Base-by-base conservation (phyloP, 2,329 filamentous ascomycete species). In the Escovopsis sp. region DNA sequence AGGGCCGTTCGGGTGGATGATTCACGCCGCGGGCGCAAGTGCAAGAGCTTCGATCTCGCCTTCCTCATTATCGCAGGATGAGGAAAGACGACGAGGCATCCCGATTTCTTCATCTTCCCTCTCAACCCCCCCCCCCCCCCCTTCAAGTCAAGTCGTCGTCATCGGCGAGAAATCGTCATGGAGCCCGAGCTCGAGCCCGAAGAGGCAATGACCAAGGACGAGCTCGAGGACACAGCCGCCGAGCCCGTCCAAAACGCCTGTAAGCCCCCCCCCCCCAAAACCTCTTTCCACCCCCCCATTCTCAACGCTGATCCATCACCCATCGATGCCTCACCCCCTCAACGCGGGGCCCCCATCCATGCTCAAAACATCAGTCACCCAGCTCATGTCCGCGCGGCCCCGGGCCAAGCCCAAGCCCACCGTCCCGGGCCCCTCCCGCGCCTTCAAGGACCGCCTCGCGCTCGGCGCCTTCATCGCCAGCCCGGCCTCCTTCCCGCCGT, bases 381-480 rank as follows among this genome's bases (percentile, higher is more conserved):
- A 55, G 44, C 58, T 66, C 49, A 66, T 65, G 62, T 48, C 53
- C 1, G 50, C 56, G 16, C 63, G 60, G 44, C 57, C 54, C 37
- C 60, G 58, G 38, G n/a, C n/a, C n/a, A n/a, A n/a, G n/a, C 33
- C 40, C 39, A 14, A 39, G 41, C 43, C 33, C 48, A 46, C 39
- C 46, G 12, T 35, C 12, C 4, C 33, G 11, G 12, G 33, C 7
- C 33, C 33, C 12, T 47, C 47, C 11, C 49, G 40, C 27, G 42
- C 44, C 5, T 70, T 70, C 54, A 64, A 63, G 13, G 61, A 66
- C 42, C 71, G 79, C 39, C 70, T 81, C 52, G 80, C 70, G 0
- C 68, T 91, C 0, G 77, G 75, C 31, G 64, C 67, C 24, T 91
- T 91, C 57, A 76, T 84, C 39, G 55, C 63, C 13, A 59, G 72